A percentile compares a stretch with the other conserved stretches of the same genome.
These are phyloP conservation scores for Annona squamosa DNA, from an alignment of 164 flowering plant genomes.

Conservation along the genomic window DNA sequence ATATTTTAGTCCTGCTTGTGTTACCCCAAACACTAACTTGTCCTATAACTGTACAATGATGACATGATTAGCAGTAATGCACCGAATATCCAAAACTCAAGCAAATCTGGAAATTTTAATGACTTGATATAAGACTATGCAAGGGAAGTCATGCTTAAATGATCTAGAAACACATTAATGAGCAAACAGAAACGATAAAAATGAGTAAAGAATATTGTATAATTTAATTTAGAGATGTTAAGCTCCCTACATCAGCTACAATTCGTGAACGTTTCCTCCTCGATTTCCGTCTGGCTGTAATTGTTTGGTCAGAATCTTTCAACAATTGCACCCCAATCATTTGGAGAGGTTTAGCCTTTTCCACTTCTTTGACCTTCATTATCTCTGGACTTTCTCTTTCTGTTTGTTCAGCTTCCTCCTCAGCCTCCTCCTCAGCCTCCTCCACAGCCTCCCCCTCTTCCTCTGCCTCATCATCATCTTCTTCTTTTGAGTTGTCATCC, in stretches of 20 bases:
- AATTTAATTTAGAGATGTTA: not conserved
- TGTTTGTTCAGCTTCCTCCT: constrained; percentile 46
- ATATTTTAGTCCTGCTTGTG: not conserved
- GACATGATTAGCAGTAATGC: not conserved
- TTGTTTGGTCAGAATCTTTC: constrained; percentile 61
- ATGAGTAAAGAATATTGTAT: not conserved
- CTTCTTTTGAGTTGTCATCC: constrained; percentile 52
- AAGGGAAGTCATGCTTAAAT: not conserved
- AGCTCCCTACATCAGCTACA: constrained; percentile 44
- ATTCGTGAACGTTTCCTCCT: constrained; percentile 44
- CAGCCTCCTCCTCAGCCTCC: constrained; percentile 21
- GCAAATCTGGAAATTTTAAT: not conserved
- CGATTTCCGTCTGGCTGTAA: constrained; percentile 46
- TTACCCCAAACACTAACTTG: not conserved
- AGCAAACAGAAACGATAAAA: too few species aligned
- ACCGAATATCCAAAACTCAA: not conserved
- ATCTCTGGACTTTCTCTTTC: constrained; percentile 48
- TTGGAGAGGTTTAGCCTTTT: constrained; percentile 69
- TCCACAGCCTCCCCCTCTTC: constrained; percentile 19
- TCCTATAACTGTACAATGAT: not conserved
- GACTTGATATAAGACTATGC: not conserved
- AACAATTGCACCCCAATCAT: constrained; percentile 93
- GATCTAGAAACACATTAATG: not conserved
- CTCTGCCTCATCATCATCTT: constrained; percentile 37
- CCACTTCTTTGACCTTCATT: constrained; percentile 57